These are phyloP conservation scores for Eimeria falciformis DNA, from an alignment of 169 alveolate species.

Conservation along the genomic window DNA sequence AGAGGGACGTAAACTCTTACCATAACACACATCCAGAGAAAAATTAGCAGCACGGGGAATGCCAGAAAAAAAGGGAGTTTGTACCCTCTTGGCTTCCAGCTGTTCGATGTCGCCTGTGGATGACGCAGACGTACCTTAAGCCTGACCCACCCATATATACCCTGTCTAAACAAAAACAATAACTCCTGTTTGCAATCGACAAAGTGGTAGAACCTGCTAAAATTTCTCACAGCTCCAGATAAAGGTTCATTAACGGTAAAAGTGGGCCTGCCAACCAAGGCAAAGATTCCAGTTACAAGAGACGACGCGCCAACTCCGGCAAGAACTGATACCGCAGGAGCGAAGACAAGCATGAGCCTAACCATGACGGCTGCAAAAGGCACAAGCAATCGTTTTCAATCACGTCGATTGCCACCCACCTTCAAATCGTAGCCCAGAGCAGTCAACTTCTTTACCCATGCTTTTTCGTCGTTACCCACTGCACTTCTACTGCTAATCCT, in stretches of 20 bases:
- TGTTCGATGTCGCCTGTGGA: constrained; percentile 30
- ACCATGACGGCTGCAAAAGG: constrained; percentile 94
- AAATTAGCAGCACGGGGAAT: constrained; percentile 60
- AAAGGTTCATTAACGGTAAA: too few species aligned
- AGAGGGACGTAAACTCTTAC: constrained; percentile 12
- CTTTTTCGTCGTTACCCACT: background rate
- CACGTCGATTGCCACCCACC: background rate
- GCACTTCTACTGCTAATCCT: background rate
- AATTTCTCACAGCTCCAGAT: too few species aligned
- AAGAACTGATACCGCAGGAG: constrained; percentile 92
- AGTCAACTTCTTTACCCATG: too few species aligned
- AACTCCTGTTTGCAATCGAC: too few species aligned
- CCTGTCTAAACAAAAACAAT: too few species aligned
- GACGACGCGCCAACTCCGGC: constrained; percentile 96
- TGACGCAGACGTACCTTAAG: background rate
- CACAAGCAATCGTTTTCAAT: background rate
- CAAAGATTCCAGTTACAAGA: constrained; percentile 78
- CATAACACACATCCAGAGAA: constrained; percentile 66
- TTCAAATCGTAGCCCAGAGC: too few species aligned
- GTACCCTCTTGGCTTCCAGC: background rate
- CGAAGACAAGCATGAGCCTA: constrained; percentile 94
- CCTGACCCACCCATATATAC: background rate
- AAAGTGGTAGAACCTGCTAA: too few species aligned
- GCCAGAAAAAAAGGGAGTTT: constrained; percentile 63
- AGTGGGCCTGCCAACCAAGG: background rate